Evolutionary conservation across 768 basidiomycete genomes (phyloP).

Genomic region (Hypholoma sublateritium): DNA sequence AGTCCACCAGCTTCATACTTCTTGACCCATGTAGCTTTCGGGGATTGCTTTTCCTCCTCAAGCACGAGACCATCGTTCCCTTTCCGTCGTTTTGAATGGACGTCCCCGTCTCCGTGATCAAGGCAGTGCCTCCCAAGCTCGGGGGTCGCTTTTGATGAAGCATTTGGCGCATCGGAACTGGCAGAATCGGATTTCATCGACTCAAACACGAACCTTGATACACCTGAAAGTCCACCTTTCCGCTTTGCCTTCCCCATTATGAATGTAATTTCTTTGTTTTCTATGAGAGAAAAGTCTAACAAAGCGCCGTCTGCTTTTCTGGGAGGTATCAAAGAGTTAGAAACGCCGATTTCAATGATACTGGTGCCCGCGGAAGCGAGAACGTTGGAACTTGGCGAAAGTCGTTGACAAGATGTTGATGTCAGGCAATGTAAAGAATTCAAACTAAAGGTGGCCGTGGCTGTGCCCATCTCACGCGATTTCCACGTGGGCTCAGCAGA

Average conservation of each 20-base stretch:
- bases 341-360: no score
- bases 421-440: no score
- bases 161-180: conserved; percentile 7
- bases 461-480: no score
- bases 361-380: no score
- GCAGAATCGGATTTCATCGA: conserved; percentile 28
- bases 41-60: conserved; percentile 11
- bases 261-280: background rate
- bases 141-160: background rate
- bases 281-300: background rate
- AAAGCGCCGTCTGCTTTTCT: no score
- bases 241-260: conserved; percentile 37
- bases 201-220: conserved; percentile 43
- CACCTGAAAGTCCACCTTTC: conserved; percentile 40
- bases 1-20: conserved; percentile 71
- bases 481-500: no score
- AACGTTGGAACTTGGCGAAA: no score
- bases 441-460: no score
- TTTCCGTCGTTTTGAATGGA: conserved; percentile 37
- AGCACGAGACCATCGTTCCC: conserved; percentile 15
- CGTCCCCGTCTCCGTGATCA: conserved; percentile 14
- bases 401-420: no score
- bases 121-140: background rate
- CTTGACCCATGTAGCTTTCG: conserved; percentile 28
- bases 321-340: no score